Evolutionary conservation across 768 basidiomycete genomes (phyloP).

Genomic region (Podaxis sp.): DNA sequence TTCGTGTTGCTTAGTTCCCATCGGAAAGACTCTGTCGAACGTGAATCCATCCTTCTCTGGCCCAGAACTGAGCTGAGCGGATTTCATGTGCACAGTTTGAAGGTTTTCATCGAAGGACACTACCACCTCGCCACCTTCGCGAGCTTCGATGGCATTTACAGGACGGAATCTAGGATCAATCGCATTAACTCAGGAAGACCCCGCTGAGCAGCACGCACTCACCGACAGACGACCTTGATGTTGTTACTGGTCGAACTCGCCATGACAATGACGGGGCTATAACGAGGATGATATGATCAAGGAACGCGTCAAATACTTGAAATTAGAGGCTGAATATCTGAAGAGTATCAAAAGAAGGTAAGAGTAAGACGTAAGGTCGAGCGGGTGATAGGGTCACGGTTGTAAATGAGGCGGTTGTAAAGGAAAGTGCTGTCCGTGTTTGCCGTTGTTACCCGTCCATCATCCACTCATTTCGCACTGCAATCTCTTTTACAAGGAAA

Average conservation of each 20-base stretch:
- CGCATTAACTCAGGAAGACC: neutral
- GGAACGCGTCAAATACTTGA: slow-evolving; percentile 17
- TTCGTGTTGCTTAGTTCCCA: slow-evolving; percentile 85
- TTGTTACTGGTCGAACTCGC: slow-evolving; percentile 69
- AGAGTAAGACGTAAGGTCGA: slow-evolving; percentile 8
- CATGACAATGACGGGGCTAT: slow-evolving; percentile 28
- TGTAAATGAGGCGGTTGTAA: slow-evolving; percentile 13
- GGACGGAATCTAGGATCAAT: slow-evolving; percentile 78
- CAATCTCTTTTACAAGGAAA: neutral
- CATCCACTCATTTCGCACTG: neutral
- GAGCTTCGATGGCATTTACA: slow-evolving; percentile 84
- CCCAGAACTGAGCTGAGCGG: slow-evolving; percentile 64
- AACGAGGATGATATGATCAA: neutral
- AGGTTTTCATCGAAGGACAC: slow-evolving; percentile 86
- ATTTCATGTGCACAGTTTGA: slow-evolving; percentile 80
- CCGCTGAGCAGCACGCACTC: slow-evolving; percentile 29
- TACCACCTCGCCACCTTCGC: slow-evolving; percentile 87
- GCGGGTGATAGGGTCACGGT: slow-evolving; percentile 4
- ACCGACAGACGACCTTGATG: slow-evolving; percentile 99
- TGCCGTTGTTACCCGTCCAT: slow-evolving; percentile 14
- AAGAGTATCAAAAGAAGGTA: slow-evolving; percentile 16
- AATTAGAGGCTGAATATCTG: slow-evolving; percentile 13
- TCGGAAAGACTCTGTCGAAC: slow-evolving; percentile 95
- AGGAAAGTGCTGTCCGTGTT: slow-evolving; percentile 3
- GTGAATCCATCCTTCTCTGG: slow-evolving; percentile 98